Evolutionary conservation across 805 yeast species (phyloP).

Genomic region (Candida alai): DNA sequence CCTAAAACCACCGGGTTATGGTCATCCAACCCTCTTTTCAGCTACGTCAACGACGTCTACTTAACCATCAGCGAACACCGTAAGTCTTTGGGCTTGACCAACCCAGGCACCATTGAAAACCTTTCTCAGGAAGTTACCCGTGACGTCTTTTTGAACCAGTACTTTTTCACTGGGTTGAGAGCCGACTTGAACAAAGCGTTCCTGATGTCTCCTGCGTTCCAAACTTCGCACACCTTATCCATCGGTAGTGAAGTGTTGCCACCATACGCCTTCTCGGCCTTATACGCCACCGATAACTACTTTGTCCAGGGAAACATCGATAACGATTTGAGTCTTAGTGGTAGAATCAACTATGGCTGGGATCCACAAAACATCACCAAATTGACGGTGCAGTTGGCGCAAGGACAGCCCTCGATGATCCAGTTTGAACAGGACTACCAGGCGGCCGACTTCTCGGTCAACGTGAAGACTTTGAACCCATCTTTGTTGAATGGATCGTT

Average conservation of each 20-base stretch:
- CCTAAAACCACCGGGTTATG: slow-evolving; percentile 59
- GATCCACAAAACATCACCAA: slow-evolving; percentile 71
- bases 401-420: slow-evolving; percentile 87
- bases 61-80: slow-evolving; percentile 72
- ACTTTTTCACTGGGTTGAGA: slow-evolving; percentile 90
- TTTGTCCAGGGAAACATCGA: slow-evolving; percentile 92
- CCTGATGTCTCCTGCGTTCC: slow-evolving; percentile 89
- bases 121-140: slow-evolving; percentile 88
- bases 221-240: slow-evolving; percentile 89
- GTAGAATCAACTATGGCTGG: slow-evolving; percentile 92
- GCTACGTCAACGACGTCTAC: slow-evolving; percentile 74
- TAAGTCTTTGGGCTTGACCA: slow-evolving; percentile 71
- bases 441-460: slow-evolving; percentile 82
- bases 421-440: slow-evolving; percentile 96
- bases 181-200: slow-evolving; percentile 95
- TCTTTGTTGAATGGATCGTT: slow-evolving; percentile 63
- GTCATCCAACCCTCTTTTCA: slow-evolving; percentile 80
- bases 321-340: slow-evolving; percentile 77
- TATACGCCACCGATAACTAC: slow-evolving; percentile 80
- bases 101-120: slow-evolving; percentile 95
- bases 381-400: slow-evolving; percentile 81
- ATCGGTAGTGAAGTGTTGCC: slow-evolving; percentile 84
- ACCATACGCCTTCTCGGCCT: slow-evolving; percentile 85
- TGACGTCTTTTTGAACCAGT: slow-evolving; percentile 87
- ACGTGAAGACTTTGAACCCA: slow-evolving; percentile 90